phyloP scores from a whole-genome alignment of 352 stramenopile species.

The Globisporangium orthogonon region DNA sequence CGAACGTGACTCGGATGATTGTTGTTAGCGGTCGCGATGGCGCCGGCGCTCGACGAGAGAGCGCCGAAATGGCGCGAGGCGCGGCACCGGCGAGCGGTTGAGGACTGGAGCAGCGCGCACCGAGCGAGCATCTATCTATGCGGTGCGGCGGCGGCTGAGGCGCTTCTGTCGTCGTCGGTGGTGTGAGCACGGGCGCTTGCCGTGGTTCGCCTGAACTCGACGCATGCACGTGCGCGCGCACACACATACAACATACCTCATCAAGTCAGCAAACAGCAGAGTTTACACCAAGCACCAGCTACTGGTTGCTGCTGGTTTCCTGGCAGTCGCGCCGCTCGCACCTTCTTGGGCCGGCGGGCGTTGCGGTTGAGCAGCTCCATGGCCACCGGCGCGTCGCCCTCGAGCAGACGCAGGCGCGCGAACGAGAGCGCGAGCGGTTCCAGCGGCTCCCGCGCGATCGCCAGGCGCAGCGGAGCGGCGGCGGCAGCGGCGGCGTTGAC shows the following conservation, averaged over 20 bases:
- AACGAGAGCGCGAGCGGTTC: constrained; percentile 17
- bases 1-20: too few relatives aligned
- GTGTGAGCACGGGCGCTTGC: constrained; percentile 84
- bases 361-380: constrained; percentile 85
- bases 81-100: too few relatives aligned
- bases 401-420: constrained; percentile 37
- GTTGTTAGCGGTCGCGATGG: too few relatives aligned
- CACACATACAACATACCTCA: constrained; percentile 3
- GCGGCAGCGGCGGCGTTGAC: constrained; percentile 1
- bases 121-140: constrained; percentile 16
- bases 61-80: too few relatives aligned
- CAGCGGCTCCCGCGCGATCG: constrained; percentile 14
- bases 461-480: constrained; percentile 3
- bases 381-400: constrained; percentile 31
- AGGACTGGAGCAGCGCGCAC: background rate
- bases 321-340: constrained; percentile 7
- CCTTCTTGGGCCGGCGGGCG: constrained; percentile 79
- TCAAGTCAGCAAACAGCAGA: background rate
- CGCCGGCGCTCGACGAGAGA: too few relatives aligned
- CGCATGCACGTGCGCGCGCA: background rate
- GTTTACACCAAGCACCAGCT: too few relatives aligned
- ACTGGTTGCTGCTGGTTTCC: too few relatives aligned
- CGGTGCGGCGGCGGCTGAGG: constrained; percentile 46
- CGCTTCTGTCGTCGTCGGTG: constrained; percentile 73
- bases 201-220: constrained; percentile 63